Conservation (phyloP, 345 rosid genomes). For the Excoecaria cochinchinensis region DNA sequence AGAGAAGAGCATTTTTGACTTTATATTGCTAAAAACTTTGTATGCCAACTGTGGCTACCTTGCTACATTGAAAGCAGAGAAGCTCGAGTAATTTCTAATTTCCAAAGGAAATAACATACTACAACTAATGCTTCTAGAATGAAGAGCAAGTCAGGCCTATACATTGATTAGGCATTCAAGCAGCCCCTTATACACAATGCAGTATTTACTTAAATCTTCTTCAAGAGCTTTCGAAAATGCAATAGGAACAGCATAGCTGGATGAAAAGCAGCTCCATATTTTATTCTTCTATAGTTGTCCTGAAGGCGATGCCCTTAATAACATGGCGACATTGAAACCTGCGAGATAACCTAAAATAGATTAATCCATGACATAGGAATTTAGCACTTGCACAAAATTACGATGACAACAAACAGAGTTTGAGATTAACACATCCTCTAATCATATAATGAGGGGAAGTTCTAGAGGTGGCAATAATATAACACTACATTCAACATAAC, state of each 20-base stretch:
- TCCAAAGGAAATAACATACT: background rate
- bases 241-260: background rate
- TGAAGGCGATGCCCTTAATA: constrained; percentile 63
- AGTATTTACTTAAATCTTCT: background rate
- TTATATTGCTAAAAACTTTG: background rate
- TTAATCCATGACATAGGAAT: background rate
- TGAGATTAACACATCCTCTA: background rate
- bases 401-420: background rate
- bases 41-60: too few species aligned
- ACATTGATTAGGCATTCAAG: background rate
- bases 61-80: too few species aligned
- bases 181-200: background rate
- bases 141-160: background rate
- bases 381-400: background rate
- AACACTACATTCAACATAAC: background rate
- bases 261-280: background rate
- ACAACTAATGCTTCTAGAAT: background rate
- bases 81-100: background rate
- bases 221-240: background rate
- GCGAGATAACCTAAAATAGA: constrained; percentile 8
- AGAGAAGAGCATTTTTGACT: too few species aligned
- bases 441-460: background rate
- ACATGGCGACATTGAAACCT: constrained; percentile 92
- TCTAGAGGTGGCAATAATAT: background rate
- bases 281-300: constrained; percentile 58